Evolutionary conservation across 148 eudicot genomes (phyloP).

Genomic region (Heliamphora exappendiculata): DNA sequence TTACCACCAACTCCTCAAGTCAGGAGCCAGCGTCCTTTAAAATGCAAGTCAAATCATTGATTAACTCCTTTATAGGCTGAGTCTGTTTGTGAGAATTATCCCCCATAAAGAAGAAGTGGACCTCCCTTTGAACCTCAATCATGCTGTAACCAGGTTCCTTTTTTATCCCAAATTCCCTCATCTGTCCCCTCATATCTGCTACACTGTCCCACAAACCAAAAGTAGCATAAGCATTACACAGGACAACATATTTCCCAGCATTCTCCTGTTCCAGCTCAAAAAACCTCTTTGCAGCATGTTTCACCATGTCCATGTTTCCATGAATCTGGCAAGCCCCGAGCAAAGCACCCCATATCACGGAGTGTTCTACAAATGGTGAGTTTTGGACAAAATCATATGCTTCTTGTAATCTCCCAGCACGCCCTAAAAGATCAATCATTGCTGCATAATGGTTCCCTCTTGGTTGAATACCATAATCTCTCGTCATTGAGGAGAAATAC

Average conservation of each 20-base stretch:
- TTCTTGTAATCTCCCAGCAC: constrained; percentile 75
- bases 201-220: constrained; percentile 57
- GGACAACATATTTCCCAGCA: constrained; percentile 69
- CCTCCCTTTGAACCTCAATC: constrained; percentile 63
- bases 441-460: constrained; percentile 63
- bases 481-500: constrained; percentile 57
- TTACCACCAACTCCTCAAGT: constrained; percentile 18
- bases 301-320: constrained; percentile 60
- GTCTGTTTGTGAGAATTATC: constrained; percentile 53
- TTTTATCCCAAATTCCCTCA: constrained; percentile 59
- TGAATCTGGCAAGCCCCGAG: constrained; percentile 72
- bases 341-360: constrained; percentile 78
- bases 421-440: constrained; percentile 81
- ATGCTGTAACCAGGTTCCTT: constrained; percentile 83
- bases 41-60: constrained; percentile 37
- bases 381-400: constrained; percentile 53
- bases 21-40: constrained; percentile 44
- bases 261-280: constrained; percentile 65
- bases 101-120: constrained; percentile 60
- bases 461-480: constrained; percentile 64
- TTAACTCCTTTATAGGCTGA: constrained; percentile 36
- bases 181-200: constrained; percentile 57
- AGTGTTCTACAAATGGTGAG: constrained; percentile 51
- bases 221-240: constrained; percentile 62
- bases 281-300: constrained; percentile 47